Percentiles rank a stretch among this genome's conserved stretches.
phyloP scores from a whole-genome alignment of 2,329 filamentous ascomycete genomes.

The Calonectria pseudoreteaudii region DNA sequence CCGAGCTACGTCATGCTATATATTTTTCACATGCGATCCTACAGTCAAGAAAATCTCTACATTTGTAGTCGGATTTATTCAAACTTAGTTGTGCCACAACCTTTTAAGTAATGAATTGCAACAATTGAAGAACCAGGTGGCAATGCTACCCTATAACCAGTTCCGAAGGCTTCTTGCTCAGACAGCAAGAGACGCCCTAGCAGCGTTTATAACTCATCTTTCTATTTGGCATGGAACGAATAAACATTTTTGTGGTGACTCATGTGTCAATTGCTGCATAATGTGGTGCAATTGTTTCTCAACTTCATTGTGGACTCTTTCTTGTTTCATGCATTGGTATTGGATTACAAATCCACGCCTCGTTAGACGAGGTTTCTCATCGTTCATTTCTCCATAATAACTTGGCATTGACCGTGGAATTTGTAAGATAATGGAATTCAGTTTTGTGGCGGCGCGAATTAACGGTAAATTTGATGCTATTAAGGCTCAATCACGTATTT shows the following conservation, averaged over 20 bases:
- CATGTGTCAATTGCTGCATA: fast-evolving
- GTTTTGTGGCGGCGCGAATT: neutral
- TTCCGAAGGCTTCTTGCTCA: neutral
- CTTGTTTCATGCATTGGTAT: neutral
- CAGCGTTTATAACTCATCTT: neutral
- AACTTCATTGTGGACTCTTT: neutral
- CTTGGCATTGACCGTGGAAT: neutral
- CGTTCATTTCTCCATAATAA: neutral
- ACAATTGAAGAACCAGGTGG: neutral
- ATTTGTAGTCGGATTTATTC: neutral
- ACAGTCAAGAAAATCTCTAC: neutral
- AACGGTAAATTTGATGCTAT: neutral
- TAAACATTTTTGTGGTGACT: neutral
- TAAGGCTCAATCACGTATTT: neutral
- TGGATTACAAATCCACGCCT: too few species aligned
- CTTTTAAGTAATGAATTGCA: neutral
- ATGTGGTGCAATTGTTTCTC: neutral
- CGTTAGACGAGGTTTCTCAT: neutral
- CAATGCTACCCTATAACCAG: neutral
- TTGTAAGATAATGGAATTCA: neutral
- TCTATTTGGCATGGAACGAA: neutral
- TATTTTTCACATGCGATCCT: neutral
- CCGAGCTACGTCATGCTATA: neutral
- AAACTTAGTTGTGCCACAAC: neutral
- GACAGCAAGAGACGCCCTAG: neutral